Evolutionary conservation across 164 flowering plant species (phyloP).

Genomic region (Dillenia turbinata): DNA sequence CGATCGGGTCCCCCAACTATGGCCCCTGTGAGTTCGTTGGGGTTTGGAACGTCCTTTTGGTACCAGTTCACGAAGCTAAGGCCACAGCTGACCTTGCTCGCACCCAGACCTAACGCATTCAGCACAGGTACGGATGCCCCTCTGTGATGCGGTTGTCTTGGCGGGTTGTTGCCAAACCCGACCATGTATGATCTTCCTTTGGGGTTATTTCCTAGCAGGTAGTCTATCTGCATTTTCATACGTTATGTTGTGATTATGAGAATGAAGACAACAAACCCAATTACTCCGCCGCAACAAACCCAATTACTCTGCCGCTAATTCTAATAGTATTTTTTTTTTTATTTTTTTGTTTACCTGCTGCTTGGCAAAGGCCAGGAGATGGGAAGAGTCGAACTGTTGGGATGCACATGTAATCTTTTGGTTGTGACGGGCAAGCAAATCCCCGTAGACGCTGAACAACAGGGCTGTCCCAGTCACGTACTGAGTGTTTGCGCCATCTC

Average conservation of each 20-base stretch:
- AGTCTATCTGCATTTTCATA: slow-evolving; percentile 65
- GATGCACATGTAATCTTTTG: slow-evolving; percentile 50
- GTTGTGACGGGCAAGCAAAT: slow-evolving; percentile 46
- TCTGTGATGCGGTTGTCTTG: slow-evolving; percentile 77
- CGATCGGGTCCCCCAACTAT: slow-evolving; percentile 87
- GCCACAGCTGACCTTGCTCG: slow-evolving; percentile 38
- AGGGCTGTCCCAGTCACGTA: slow-evolving; percentile 67
- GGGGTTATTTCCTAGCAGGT: slow-evolving; percentile 75
- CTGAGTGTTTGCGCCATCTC: slow-evolving; percentile 95
- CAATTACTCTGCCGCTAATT: too few species aligned
- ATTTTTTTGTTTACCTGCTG: slow-evolving; percentile 46
- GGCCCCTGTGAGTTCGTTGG: slow-evolving; percentile 89
- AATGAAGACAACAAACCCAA: background rate
- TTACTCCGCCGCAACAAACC: too few species aligned
- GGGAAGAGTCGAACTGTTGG: slow-evolving; percentile 37
- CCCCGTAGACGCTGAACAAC: slow-evolving; percentile 55
- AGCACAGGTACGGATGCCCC: slow-evolving; percentile 69
- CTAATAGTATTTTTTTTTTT: too few species aligned
- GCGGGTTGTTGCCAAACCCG: slow-evolving; percentile 75
- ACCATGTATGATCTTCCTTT: slow-evolving; percentile 80
- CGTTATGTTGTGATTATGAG: too few species aligned
- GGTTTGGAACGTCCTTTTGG: slow-evolving; percentile 42
- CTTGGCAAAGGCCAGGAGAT: slow-evolving; percentile 57
- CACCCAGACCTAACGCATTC: background rate
- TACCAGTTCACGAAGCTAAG: slow-evolving; percentile 63